Percentiles rank a stretch among this genome's conserved stretches.
Evolutionary conservation across 176 grass and related monocot genomes (phyloP).

Genomic region (Luzula sylvatica): DNA sequence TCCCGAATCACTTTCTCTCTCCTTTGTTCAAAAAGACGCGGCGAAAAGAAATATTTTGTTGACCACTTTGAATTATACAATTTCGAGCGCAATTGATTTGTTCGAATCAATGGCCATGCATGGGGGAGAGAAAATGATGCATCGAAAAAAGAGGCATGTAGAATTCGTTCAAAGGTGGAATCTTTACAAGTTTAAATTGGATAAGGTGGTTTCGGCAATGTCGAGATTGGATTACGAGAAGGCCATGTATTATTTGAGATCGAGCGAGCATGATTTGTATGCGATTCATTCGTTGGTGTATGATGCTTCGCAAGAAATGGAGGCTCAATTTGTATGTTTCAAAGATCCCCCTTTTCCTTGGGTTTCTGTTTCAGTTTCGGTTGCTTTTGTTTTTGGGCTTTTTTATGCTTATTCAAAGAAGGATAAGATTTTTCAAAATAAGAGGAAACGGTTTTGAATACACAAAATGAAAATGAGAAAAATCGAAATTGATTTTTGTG

Average conservation of each 20-base stretch:
- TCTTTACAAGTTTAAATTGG: conserved; percentile 71
- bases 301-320: conserved; percentile 74
- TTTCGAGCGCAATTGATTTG: conserved; percentile 47
- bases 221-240: conserved; percentile 84
- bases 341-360: conserved; percentile 93
- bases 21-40: conserved; percentile 95
- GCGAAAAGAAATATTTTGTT: conserved; percentile 83
- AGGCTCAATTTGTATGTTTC: conserved; percentile 81
- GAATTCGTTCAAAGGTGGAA: conserved; percentile 97
- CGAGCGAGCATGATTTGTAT: conserved; percentile 85
- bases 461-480: neutral
- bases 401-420: conserved; percentile 61
- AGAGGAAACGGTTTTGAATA: conserved; percentile 72
- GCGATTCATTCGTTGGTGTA: conserved; percentile 68
- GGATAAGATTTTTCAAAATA: conserved; percentile 69
- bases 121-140: conserved; percentile 75
- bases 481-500: neutral
- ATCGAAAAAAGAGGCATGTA: conserved; percentile 70
- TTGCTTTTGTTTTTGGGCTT: conserved; percentile 67
- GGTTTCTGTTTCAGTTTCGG: conserved; percentile 63
- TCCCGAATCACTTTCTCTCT: conserved; percentile 65
- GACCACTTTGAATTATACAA: conserved; percentile 73
- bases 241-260: conserved; percentile 73
- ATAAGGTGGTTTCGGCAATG: conserved; percentile 76
- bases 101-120: conserved; percentile 68